Base-by-base conservation (phyloP, 2,329 filamentous ascomycete genomes). In the Alternaria atra region DNA sequence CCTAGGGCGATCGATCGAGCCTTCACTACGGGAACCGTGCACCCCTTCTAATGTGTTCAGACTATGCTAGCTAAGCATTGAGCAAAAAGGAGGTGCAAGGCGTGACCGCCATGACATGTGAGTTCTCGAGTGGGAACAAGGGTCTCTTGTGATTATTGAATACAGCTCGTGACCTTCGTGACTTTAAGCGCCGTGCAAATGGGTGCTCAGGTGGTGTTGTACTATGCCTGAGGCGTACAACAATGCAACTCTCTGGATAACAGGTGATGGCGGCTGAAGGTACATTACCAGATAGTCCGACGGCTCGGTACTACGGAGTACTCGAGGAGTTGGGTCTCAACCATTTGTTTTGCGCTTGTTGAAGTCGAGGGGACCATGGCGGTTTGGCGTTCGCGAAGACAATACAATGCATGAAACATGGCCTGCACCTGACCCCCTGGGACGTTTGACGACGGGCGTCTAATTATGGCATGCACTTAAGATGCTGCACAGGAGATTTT, bases 401-500 rank as follows among this genome's bases (percentile, higher is more conserved):
- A 37, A 27, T 42, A 34, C 46, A 44, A 35, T 47, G 29, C 44
- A 55, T 51, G 58, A 50, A 43, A 34, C 50, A 47, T 35, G 44
- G 20, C 52, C 52, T 51, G 58, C 54, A 48, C 51, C 43, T 60
- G 60, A 55, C 58, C 62, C 63, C 62, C 58, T 65, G 63, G 60
- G 63, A 39, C 55, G 70, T 73, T 72, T 73, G 70, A 67, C 61
- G 66, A 63, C 48, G 52, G 25, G 53, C 55, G 43, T 64, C 67
- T 71, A 71, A 66, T 61, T 63, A 52, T 69, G 65, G 68, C 52
- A 59, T 42, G 42, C 55, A 37, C 23, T 27, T 42, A 42, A 29
- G 20, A 54, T 52, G 55, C 44, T 56, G 61, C 52, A 29, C 43
- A 57, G 62, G 46, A 50, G 46, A 55, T 63, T 55, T 50, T 47